Percentiles rank a stretch among this genome's conserved stretches.
Evolutionary conservation across 2,329 filamentous ascomycete genomes (phyloP).

Genomic region (Drechslerella dactyloides): DNA sequence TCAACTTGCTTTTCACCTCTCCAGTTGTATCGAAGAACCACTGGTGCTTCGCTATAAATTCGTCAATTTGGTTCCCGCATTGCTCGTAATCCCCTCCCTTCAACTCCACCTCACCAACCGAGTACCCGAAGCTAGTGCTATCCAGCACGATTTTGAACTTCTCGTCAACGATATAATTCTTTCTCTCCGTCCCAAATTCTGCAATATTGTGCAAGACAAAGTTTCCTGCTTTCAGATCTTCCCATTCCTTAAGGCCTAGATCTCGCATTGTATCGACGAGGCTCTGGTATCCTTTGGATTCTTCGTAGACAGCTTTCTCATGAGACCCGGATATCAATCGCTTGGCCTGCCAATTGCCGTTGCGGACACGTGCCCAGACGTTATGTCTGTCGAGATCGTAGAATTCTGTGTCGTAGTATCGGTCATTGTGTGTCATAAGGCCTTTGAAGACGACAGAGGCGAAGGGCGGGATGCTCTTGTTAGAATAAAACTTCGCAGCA

Average conservation of each 20-base stretch:
- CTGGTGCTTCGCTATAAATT: conserved; percentile 53
- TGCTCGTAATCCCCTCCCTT: conserved; percentile 31
- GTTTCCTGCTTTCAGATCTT: not conserved
- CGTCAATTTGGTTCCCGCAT: conserved; percentile 52
- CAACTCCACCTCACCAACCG: conserved; percentile 56
- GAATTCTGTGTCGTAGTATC: conserved; percentile 54
- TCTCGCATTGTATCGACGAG: conserved; percentile 18
- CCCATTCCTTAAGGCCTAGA: not conserved
- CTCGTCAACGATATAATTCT: conserved; percentile 55
- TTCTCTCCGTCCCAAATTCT: conserved; percentile 54
- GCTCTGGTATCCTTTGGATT: conserved; percentile 50
- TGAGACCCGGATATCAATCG: conserved; percentile 52
- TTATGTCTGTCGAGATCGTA: conserved; percentile 52
- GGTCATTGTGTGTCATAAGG: conserved; percentile 52
- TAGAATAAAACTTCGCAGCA: conserved; percentile 37
- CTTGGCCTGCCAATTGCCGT: conserved; percentile 55
- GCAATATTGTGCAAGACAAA: conserved; percentile 29
- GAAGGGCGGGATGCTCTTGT: conserved; percentile 52
- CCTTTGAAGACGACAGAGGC: conserved; percentile 48
- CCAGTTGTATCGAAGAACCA: conserved; percentile 52
- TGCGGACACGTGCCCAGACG: conserved; percentile 54
- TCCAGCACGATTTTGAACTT: conserved; percentile 56
- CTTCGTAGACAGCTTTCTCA: conserved; percentile 55
- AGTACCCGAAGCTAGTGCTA: conserved; percentile 56
- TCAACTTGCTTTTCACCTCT: conserved; percentile 55